phyloP scores from a whole-genome alignment of 192 early-diverging fungal genomes.

The Coemansia asiatica region DNA sequence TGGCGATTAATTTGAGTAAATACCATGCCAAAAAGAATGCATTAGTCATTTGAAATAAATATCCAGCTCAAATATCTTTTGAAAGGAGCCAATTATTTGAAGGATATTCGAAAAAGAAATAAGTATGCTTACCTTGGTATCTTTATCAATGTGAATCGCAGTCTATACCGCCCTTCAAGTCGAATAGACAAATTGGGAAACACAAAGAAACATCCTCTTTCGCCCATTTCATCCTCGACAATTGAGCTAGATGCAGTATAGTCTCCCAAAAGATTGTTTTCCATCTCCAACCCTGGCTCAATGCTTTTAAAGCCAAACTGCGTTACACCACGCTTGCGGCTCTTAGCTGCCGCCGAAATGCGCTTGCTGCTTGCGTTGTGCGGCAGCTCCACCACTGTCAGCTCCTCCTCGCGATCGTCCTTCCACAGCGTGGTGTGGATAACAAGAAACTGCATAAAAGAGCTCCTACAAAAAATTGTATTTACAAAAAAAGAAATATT shows the following conservation, averaged over 20 bases:
- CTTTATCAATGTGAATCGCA: conserved; percentile 71
- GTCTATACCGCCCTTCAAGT: conserved; percentile 68
- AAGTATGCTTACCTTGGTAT: conserved; percentile 60
- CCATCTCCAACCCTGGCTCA: conserved; percentile 42
- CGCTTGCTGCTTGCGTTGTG: conserved; percentile 55
- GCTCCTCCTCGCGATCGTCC: conserved; percentile 35
- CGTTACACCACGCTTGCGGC: conserved; percentile 50
- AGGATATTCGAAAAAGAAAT: too few species aligned
- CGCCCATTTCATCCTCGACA: conserved; percentile 52
- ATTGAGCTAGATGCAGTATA: conserved; percentile 43
- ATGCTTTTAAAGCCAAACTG: conserved; percentile 28
- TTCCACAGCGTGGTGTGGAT: conserved; percentile 55
- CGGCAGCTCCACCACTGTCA: conserved; percentile 46
- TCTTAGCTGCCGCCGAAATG: conserved; percentile 53
- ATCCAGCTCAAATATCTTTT: too few species aligned
- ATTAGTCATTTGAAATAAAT: neutral
- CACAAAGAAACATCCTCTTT: conserved; percentile 73
- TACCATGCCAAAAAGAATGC: too few species aligned
- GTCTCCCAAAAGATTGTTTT: conserved; percentile 50
- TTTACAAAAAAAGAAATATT: too few species aligned
- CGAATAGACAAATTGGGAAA: conserved; percentile 77
- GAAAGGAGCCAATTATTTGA: too few species aligned
- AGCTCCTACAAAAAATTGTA: conserved; percentile 20
- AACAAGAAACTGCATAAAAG: conserved; percentile 52
- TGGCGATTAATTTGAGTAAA: too few species aligned